Conservation (phyloP, 2,329 filamentous ascomycete genomes). For the Keithomyces neogunnii region DNA sequence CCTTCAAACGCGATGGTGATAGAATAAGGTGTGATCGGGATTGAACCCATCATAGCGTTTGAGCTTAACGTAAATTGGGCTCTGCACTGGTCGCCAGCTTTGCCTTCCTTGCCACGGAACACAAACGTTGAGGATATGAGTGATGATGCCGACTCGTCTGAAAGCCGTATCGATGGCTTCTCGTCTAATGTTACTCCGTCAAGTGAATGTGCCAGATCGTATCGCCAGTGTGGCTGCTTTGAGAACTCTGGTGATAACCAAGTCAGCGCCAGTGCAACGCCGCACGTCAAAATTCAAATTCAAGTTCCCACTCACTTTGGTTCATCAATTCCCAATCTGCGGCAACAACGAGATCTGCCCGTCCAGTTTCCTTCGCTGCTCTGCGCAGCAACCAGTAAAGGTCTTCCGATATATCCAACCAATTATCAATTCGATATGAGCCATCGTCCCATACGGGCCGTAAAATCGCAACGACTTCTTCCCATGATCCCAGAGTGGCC, state of each 20-base stretch:
- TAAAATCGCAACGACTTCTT: conserved; percentile 44
- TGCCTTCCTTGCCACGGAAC: conserved; percentile 50
- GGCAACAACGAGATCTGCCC: conserved; percentile 48
- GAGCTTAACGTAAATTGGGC: conserved; percentile 53
- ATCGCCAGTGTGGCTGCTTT: conserved; percentile 48
- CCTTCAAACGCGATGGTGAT: conserved; percentile 49
- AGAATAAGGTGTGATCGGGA: conserved; percentile 41
- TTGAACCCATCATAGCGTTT: conserved; percentile 42
- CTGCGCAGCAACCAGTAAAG: conserved; percentile 52
- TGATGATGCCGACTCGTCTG: conserved; percentile 41
- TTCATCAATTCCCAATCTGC: conserved; percentile 60
- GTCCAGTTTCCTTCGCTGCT: conserved; percentile 43
- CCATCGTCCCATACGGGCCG: conserved; percentile 49
- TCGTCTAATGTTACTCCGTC: conserved; percentile 35
- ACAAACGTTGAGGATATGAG: conserved; percentile 48
- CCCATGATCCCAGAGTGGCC: conserved; percentile 40
- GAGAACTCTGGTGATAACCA: conserved; percentile 36
- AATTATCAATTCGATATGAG: conserved; percentile 49
- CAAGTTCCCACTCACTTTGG: conserved; percentile 35
- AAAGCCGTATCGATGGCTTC: conserved; percentile 42
- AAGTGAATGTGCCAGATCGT: conserved; percentile 50
- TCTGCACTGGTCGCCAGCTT: conserved; percentile 49
- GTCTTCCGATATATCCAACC: conserved; percentile 51
- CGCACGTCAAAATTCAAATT: not conserved
- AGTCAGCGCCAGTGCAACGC: conserved; percentile 3